Evolutionary conservation across 345 rosid genomes (phyloP), one percentile per base, ranked within the genome.

Genomic region (Orychophragmus violaceus): DNA sequence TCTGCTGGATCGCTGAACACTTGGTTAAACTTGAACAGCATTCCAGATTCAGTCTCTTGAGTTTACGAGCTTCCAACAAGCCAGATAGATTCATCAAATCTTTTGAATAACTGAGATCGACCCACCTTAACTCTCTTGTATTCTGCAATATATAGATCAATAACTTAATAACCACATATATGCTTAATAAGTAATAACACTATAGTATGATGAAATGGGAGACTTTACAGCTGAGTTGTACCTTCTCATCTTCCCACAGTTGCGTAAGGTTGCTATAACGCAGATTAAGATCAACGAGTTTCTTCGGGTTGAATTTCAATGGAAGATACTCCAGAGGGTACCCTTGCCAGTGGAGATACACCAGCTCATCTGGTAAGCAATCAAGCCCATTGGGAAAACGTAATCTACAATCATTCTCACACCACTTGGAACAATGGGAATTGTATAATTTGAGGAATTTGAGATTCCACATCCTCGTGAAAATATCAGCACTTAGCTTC

Each of bases 291-390:
- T 69, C 66, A 25, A 78, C 44, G 29, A 71, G 74, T 8, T 78
- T 70, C 49, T 76, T 66, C 0, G 72, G 72, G 37, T 36, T 39
- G 19, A 73, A 75, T 10, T 56, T 58, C 28, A 53, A 18, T 46
- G 84, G 80, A 30, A 81, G 42, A 28, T 74, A 44, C 19, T 65
- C 66, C 10, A 45, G 30, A 14, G 84, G 80, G 17, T 21, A 81
- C 18, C 70, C 58, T 17, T n/a, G 36, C 84, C 78, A 75, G 12
- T 66, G 39, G 29, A 81, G 71, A 52, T 58, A 73, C 33, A 74
- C 62, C 5, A 78, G 52, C 60, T 70, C 69, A 16, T 49, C 55
- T 3, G 82, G 65, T 46, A 81, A 64, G 22, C 46, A 66, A 27
- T 76, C 58, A 41, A 76, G 67, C 2, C 65, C 74, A 12, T 17